Evolutionary conservation across 2,329 filamentous ascomycete genomes (phyloP).

Genomic region (Penicillium sp.): DNA sequence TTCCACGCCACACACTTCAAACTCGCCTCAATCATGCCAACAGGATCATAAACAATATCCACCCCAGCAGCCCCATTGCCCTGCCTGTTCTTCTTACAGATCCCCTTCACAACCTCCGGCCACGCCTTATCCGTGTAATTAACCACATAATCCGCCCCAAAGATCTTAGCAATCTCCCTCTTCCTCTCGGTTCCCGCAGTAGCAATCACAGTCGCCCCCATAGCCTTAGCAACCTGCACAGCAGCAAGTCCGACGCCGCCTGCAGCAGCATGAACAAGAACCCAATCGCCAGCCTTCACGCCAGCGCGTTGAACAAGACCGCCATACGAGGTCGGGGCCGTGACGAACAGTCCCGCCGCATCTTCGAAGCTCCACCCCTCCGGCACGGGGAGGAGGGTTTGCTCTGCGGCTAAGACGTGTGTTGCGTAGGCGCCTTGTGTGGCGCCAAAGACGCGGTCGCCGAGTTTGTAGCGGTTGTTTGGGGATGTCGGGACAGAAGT

Average conservation of each 20-base stretch:
- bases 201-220: slow-evolving; percentile 87
- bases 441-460: slow-evolving; percentile 82
- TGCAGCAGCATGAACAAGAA: slow-evolving; percentile 87
- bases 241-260: slow-evolving; percentile 89
- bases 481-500: slow-evolving; percentile 60
- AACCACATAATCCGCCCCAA: slow-evolving; percentile 80
- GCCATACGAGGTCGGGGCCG: slow-evolving; percentile 84
- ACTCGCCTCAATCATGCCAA: slow-evolving; percentile 81
- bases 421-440: slow-evolving; percentile 84
- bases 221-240: slow-evolving; percentile 90
- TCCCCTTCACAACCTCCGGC: slow-evolving; percentile 68
- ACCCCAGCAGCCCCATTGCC: slow-evolving; percentile 67
- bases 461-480: slow-evolving; percentile 66
- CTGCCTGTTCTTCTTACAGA: slow-evolving; percentile 56
- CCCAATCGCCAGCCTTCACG: slow-evolving; percentile 76
- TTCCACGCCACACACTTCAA: slow-evolving; percentile 95
- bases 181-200: slow-evolving; percentile 82
- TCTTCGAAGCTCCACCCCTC: slow-evolving; percentile 78
- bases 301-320: slow-evolving; percentile 75
- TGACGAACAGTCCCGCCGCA: slow-evolving; percentile 86
- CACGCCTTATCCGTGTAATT: slow-evolving; percentile 73
- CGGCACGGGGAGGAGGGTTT: slow-evolving; percentile 69
- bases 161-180: slow-evolving; percentile 71
- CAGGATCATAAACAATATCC: slow-evolving; percentile 93
- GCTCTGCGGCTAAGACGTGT: slow-evolving; percentile 66